Evolutionary conservation across 176 grass and related monocot genomes (phyloP).

Genomic region (Pontederia crassipes): DNA sequence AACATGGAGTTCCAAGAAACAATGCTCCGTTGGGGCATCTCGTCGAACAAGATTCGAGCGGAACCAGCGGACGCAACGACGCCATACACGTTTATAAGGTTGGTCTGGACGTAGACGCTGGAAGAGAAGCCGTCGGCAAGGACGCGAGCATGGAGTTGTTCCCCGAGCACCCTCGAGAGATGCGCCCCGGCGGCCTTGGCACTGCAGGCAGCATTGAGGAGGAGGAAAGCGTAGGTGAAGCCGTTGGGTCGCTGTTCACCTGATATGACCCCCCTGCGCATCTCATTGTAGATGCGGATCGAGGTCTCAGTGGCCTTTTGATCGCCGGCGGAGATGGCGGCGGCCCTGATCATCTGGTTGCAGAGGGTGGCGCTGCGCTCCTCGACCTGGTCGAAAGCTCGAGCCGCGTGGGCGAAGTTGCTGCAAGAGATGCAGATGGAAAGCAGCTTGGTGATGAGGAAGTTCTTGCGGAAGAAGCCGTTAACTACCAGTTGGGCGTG

Average conservation of each 20-base stretch:
- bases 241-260: slow-evolving; percentile 38
- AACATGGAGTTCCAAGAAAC: slow-evolving; percentile 63
- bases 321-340: slow-evolving; percentile 9
- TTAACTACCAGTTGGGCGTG: slow-evolving; percentile 59
- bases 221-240: slow-evolving; percentile 50
- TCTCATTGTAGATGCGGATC: slow-evolving; percentile 30
- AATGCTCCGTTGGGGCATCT: slow-evolving; percentile 24
- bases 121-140: slow-evolving; percentile 23
- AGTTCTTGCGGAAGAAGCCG: slow-evolving; percentile 50
- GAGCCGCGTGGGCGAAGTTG: slow-evolving; percentile 35
- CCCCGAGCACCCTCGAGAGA: slow-evolving; percentile 11
- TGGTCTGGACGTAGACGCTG: slow-evolving; percentile 31
- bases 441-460: slow-evolving; percentile 56
- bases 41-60: slow-evolving; percentile 39
- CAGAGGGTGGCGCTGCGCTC: slow-evolving; percentile 28
- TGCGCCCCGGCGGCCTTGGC: slow-evolving; percentile 11
- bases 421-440: slow-evolving; percentile 31
- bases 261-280: background rate
- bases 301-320: background rate
- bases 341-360: slow-evolving; percentile 55
- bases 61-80: background rate
- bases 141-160: slow-evolving; percentile 32
- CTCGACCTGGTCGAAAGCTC: slow-evolving; percentile 27
- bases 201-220: slow-evolving; percentile 34
- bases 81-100: slow-evolving; percentile 30